These are phyloP conservation scores for Xylaria arbuscula DNA, from an alignment of 2,329 filamentous ascomycete species.

Conservation along the genomic window DNA sequence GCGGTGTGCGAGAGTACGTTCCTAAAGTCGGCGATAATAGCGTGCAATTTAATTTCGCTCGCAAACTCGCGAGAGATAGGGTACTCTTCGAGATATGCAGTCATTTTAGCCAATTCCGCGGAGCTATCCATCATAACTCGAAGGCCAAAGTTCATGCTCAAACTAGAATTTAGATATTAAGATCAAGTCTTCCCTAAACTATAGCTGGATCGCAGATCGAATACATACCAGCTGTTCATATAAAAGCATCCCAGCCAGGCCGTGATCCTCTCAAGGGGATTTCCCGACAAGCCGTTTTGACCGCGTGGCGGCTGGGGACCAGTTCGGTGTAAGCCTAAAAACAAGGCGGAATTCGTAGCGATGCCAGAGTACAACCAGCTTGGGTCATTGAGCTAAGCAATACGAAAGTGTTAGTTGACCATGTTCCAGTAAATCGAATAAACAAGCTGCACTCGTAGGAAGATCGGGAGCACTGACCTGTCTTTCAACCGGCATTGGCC, in stretches of 20 bases:
- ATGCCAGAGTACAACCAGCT: conserved; percentile 50
- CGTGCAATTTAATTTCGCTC: conserved; percentile 44
- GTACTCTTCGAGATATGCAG: conserved; percentile 41
- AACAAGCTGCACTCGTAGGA: background rate
- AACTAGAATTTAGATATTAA: conserved; percentile 34
- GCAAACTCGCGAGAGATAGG: conserved; percentile 44
- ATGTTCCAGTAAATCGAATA: background rate
- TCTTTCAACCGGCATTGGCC: conserved; percentile 45
- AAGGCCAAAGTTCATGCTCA: conserved; percentile 49
- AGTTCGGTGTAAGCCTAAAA: conserved; percentile 46
- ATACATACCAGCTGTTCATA: conserved; percentile 46
- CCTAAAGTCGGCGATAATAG: conserved; percentile 45
- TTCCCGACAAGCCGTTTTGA: conserved; percentile 38
- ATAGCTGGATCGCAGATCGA: background rate
- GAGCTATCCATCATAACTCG: conserved; percentile 45
- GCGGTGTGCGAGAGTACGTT: conserved; percentile 45
- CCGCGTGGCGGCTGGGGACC: conserved; percentile 37
- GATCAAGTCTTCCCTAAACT: background rate
- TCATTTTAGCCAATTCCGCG: conserved; percentile 45
- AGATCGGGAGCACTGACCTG: conserved; percentile 27
- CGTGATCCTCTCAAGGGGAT: conserved; percentile 41
- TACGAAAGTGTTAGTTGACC: conserved; percentile 9
- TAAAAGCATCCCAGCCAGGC: conserved; percentile 51
- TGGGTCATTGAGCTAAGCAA: conserved; percentile 44
- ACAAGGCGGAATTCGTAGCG: conserved; percentile 48